Evolutionary conservation across 176 grass and related monocot species (phyloP), one percentile per base, ranked within the genome.

Genomic region (Musa beccarii): DNA sequence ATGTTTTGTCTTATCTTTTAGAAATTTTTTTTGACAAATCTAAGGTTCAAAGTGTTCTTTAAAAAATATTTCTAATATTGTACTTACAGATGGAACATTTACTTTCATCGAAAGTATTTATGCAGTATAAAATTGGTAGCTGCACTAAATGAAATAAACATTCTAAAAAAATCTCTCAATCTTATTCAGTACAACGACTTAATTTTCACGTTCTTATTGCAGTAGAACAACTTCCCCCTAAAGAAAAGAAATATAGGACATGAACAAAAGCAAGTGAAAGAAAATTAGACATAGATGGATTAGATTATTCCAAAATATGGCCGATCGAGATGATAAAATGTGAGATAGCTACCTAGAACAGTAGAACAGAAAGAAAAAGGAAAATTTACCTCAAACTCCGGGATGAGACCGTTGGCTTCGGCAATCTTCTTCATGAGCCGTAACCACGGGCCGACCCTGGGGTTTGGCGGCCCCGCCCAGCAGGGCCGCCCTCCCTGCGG

Each of bases 391-490:
- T 93, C 94, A 78, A 91, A 97, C 72, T 97, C 94, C n/a, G 94
- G 94, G 72, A 91, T 64, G 26, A 97, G 94, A 68, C 88, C 88
- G 75, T 87, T 84, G 52, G 86, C 79, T 57, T 54, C 63, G 53
- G 94, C 94, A 51, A 93, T 69, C 52, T 82, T 88, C 81, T 82
- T 89, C 80, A 97, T 28, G 63, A 93, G 77, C 52, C 90, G 85
- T 49, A 97, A 69, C 94, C 94, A 97, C 12, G 90, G 90, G 7
- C 90, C 90, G 59, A 97, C 91, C 70, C 94, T 86, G 73, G 94
- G 94, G 59, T 80, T 93, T 10, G 90, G 88, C 23, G 83, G 49
- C 55, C 90, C 94, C 50, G 82, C 88, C 94, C 94, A 97, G 54
- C 94, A 90, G 11, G 90, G 94, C 25, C 73, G 85, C 49, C 90